Conservation (phyloP, 805 yeast genomes). For the Saccharomyces paradoxus region DNA sequence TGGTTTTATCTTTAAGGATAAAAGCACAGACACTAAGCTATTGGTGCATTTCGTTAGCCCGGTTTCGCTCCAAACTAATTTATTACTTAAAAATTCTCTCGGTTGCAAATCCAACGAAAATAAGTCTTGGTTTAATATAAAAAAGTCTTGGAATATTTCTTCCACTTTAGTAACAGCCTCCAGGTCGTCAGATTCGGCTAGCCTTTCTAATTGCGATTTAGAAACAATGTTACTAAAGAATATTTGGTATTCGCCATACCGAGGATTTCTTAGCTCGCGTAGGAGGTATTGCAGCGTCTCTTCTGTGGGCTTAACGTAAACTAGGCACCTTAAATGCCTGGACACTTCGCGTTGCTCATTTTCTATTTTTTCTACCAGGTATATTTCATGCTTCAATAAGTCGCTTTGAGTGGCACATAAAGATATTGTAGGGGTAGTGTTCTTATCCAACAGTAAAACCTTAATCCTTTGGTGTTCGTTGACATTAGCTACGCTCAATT, state of each 20-base stretch:
- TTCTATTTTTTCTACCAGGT: slow-evolving; percentile 64
- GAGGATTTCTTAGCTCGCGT: slow-evolving; percentile 69
- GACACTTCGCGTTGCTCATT: slow-evolving; percentile 55
- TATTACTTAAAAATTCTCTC: slow-evolving; percentile 19
- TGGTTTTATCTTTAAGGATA: slow-evolving; percentile 73
- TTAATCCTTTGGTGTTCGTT: slow-evolving; percentile 40
- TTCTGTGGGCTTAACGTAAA: slow-evolving; percentile 66
- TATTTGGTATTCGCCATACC: slow-evolving; percentile 67
- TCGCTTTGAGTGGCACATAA: slow-evolving; percentile 83
- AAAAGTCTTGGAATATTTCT: slow-evolving; percentile 80
- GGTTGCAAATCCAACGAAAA: slow-evolving; percentile 38
- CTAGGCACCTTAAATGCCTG: slow-evolving; percentile 74
- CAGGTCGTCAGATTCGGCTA: slow-evolving; percentile 85
- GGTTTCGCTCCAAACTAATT: slow-evolving; percentile 22
- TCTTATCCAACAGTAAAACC: slow-evolving; percentile 69
- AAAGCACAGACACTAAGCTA: slow-evolving; percentile 22
- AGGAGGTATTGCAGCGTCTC: slow-evolving; percentile 53
- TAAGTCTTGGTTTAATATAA: slow-evolving; percentile 62
- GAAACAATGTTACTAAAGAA: slow-evolving; percentile 69
- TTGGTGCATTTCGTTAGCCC: slow-evolving; percentile 19
- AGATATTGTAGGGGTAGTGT: slow-evolving; percentile 79
- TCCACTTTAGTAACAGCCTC: slow-evolving; percentile 70
- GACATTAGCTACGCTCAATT: slow-evolving; percentile 7
- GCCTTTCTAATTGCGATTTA: slow-evolving; percentile 70
- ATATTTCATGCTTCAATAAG: slow-evolving; percentile 73